These are phyloP conservation scores for Puccinia novopanici DNA, from an alignment of 1,284 basidiomycete species.

Conservation along the genomic window DNA sequence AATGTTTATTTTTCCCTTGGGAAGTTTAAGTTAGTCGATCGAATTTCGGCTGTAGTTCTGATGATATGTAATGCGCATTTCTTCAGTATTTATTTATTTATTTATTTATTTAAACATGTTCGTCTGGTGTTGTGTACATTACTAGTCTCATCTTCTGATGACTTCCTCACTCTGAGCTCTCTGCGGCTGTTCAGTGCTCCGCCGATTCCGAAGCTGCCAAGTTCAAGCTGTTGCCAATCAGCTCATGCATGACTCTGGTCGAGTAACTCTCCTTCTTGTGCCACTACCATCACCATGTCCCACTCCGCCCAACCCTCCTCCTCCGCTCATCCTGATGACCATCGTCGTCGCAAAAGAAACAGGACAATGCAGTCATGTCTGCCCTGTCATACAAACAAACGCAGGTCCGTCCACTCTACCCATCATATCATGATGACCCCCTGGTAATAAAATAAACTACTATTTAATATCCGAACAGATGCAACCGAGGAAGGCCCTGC, in stretches of 20 bases:
- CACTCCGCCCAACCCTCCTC: not conserved
- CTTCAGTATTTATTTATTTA: no score
- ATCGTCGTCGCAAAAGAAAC: slow-evolving; percentile 71
- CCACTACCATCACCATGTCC: not conserved
- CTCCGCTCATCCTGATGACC: slow-evolving; percentile 58
- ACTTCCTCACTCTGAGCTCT: no score
- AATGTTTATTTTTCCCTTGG: no score
- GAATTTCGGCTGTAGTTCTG: no score
- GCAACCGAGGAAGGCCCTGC: slow-evolving; percentile 67
- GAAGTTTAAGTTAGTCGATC: no score
- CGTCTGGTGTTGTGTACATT: no score
- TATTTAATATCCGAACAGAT: slow-evolving; percentile 55
- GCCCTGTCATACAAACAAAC: slow-evolving; percentile 87
- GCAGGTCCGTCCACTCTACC: slow-evolving; percentile 66
- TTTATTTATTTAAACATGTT: no score
- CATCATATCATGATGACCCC: not conserved
- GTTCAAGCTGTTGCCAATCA: not conserved
- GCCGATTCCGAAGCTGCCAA: no score
- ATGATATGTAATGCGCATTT: no score
- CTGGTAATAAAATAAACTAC: no score
- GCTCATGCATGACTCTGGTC: not conserved
- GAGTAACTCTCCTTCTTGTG: not conserved
- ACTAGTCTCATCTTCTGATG: no score
- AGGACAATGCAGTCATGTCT: slow-evolving; percentile 83
- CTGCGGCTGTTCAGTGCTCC: no score